These are phyloP conservation scores for Colletotrichum neosansevieriae DNA, from an alignment of 2,329 filamentous ascomycete species.

Conservation along the genomic window DNA sequence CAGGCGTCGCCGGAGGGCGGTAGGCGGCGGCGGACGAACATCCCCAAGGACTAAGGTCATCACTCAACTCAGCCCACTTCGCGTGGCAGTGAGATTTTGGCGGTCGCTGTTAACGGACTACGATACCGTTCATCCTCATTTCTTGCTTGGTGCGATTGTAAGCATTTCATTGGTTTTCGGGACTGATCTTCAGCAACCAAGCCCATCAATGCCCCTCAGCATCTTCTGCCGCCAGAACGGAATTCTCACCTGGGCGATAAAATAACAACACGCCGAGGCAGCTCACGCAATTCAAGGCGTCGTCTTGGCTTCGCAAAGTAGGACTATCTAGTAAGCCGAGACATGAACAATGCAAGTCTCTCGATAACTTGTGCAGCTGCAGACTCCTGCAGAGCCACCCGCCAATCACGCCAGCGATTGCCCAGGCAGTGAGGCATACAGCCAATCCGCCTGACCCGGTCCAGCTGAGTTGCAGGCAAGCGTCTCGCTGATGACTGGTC, in stretches of 20 bases:
- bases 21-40: neutral
- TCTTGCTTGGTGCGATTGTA: too few relatives aligned
- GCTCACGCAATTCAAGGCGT: neutral
- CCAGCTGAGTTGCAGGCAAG: slow-evolving; percentile 6
- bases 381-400: slow-evolving; percentile 3
- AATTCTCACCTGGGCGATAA: too few relatives aligned
- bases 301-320: slow-evolving; percentile 3
- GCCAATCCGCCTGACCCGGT: slow-evolving; percentile 12
- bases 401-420: slow-evolving; percentile 17
- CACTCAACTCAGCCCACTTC: slow-evolving; percentile 10
- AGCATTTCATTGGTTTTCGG: neutral
- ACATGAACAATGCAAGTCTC: slow-evolving; percentile 17
- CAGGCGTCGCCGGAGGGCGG: neutral
- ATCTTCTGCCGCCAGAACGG: too few relatives aligned
- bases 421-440: slow-evolving; percentile 32
- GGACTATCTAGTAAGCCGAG: slow-evolving; percentile 9
- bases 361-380: slow-evolving; percentile 4
- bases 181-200: neutral
- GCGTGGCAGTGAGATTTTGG: neutral
- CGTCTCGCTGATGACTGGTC: slow-evolving; percentile 10
- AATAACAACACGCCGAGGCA: neutral
- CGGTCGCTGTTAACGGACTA: slow-evolving; percentile 8
- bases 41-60: slow-evolving; percentile 3
- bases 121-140: neutral
- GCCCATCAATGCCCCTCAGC: too few relatives aligned